A percentile compares a stretch with the other conserved stretches of the same genome.
phyloP scores from a whole-genome alignment of 345 rosid species.

The Balakata baccata region DNA sequence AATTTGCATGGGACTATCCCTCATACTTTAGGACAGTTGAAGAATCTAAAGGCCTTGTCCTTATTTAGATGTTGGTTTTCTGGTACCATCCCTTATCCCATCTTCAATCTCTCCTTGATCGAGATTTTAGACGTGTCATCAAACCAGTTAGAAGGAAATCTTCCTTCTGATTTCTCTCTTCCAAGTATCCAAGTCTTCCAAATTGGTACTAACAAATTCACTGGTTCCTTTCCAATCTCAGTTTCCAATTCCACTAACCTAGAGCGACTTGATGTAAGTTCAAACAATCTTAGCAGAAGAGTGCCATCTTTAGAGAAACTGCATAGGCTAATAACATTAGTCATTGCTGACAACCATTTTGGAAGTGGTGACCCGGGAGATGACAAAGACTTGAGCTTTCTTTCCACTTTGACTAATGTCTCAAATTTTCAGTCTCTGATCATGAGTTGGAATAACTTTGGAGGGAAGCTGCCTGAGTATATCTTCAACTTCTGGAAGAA shows the following conservation, averaged over 20 bases:
- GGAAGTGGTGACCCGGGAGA: not conserved
- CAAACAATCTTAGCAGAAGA: not conserved
- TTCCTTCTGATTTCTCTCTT: not conserved
- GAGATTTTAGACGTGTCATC: not conserved
- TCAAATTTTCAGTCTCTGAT: rapidly evolving
- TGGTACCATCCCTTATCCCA: not conserved
- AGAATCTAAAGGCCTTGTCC: not conserved
- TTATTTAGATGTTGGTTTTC: not conserved
- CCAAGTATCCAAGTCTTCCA: not conserved
- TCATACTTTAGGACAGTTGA: not conserved
- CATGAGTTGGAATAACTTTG: not conserved
- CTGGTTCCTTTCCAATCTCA: slow-evolving; percentile 18
- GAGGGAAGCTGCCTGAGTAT: not conserved
- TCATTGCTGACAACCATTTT: not conserved
- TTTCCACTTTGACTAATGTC: slow-evolving; percentile 4
- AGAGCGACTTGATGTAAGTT: rapidly evolving
- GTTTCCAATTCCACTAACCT: slow-evolving; percentile 29
- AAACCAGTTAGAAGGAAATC: not conserved
- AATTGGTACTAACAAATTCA: not conserved
- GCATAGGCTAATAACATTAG: not conserved
- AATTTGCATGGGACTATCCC: not conserved
- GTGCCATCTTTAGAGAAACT: not conserved
- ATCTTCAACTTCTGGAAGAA: slow-evolving; percentile 8
- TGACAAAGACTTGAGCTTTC: slow-evolving; percentile 8
- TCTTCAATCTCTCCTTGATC: not conserved